Conservation (phyloP, 1,284 basidiomycete species). For the Tilletia setariae region DNA sequence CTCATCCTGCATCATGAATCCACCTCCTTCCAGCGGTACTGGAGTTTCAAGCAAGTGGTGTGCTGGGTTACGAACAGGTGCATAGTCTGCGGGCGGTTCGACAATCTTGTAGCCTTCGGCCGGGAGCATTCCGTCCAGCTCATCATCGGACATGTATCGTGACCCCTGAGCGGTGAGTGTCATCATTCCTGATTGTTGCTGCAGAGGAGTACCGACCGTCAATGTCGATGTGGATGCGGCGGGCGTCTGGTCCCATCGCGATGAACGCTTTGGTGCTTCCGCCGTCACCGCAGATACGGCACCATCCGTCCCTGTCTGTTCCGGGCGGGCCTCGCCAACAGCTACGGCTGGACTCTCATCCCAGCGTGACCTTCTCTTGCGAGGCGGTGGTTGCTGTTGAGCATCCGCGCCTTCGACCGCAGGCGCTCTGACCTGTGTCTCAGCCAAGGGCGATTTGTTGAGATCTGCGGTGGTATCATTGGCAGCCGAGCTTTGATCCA, state of each 20-base stretch:
- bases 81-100: slow-evolving; percentile 89
- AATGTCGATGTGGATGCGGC: slow-evolving; percentile 42
- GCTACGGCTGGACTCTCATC: slow-evolving; percentile 74
- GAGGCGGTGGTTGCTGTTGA: slow-evolving; percentile 59
- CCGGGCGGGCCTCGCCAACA: slow-evolving; percentile 57
- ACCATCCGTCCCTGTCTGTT: slow-evolving; percentile 22
- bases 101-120: slow-evolving; percentile 84
- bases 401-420: neutral
- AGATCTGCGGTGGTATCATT: neutral
- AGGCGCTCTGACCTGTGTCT: neutral
- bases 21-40: slow-evolving; percentile 65
- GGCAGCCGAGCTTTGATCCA: slow-evolving; percentile 45
- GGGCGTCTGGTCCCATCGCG: slow-evolving; percentile 87
- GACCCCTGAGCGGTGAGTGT: slow-evolving; percentile 86
- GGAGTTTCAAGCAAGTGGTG: slow-evolving; percentile 68
- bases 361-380: slow-evolving; percentile 90
- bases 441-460: neutral
- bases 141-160: slow-evolving; percentile 88
- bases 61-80: slow-evolving; percentile 70
- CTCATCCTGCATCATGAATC: slow-evolving; percentile 95
- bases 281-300: slow-evolving; percentile 61
- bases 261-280: slow-evolving; percentile 67
- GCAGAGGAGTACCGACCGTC: too few relatives aligned
- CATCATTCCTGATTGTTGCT: too few relatives aligned
- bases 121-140: slow-evolving; percentile 86